Percentiles rank a stretch among this genome's conserved stretches.
Conservation (phyloP, 345 rosid species). For the Syzygium aromaticum region DNA sequence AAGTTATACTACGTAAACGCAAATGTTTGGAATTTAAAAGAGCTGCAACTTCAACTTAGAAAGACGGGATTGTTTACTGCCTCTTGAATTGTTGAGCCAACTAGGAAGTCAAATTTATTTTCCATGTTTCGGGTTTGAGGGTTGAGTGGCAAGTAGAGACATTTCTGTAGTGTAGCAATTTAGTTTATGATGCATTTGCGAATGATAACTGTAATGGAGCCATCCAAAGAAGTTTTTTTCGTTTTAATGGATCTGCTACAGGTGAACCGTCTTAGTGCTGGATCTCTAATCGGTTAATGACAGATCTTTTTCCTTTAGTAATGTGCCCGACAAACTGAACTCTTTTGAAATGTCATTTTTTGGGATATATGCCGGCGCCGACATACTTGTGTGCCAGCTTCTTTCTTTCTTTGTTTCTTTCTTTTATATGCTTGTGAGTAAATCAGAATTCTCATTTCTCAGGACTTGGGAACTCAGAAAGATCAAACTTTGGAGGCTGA, state of each 20-base stretch:
- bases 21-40: neutral
- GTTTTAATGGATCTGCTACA: neutral
- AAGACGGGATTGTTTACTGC: neutral
- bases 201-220: neutral
- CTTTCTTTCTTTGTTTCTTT: neutral
- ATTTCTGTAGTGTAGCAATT: neutral
- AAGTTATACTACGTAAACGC: neutral
- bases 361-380: neutral
- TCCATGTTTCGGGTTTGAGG: too few relatives aligned
- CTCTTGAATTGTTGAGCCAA: neutral
- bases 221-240: neutral
- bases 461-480: conserved; percentile 28
- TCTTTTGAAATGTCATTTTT: neutral
- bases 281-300: neutral
- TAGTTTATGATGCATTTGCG: neutral
- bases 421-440: neutral
- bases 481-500: conserved; percentile 29
- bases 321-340: neutral
- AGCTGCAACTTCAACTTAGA: neutral
- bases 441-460: conserved; percentile 2
- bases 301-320: neutral
- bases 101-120: neutral
- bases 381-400: neutral
- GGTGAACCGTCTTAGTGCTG: neutral
- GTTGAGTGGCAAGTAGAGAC: too few relatives aligned